Base-by-base conservation (phyloP, 345 rosid species). In the Eucalyptus curtisii region DNA sequence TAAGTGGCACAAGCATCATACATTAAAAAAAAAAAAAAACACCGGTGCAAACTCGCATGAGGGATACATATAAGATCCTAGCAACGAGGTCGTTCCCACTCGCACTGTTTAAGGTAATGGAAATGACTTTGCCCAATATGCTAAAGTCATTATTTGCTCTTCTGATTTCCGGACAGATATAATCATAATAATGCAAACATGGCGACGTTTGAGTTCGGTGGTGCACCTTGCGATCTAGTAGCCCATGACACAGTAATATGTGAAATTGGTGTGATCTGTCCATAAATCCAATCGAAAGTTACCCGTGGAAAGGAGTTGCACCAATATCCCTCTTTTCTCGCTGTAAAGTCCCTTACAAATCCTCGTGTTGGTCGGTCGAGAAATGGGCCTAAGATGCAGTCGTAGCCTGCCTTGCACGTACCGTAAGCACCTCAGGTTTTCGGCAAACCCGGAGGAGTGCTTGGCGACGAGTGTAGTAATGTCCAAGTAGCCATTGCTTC, bases 21-120 rank as follows among this genome's bases (percentile, higher is more conserved):
- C 10, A 64, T n/a, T 8, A 4, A 61, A 61, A 13, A 7, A n/a
- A n/a, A 4, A 61, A 61, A 13, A 13, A n/a, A 64, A n/a, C 33
- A 64, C 76, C 40, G 11, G 76, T n/a, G 40, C 76, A 64, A n/a
- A n/a, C 40, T 64, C 40, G 2, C 40, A 64, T 7, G 0, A 30
- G 8, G 8, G 17, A 61, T 61, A 15, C 71, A 64, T 14, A n/a
- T 33, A n/a, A 64, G 19, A 33, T n/a, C 76, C 76, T 64, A 14
- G 10, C 40, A 16, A n/a, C 0, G 5, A 64, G 37, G 19, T n/a
- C 10, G 3, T 64, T 64, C 2, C 0, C 5, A n/a, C 76, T n/a
- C 9, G 11, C 76, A 64, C 5, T n/a, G 6, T 64, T 64, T 64
- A n/a, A n/a, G 31, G 0, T 59, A 12, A 12, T 59, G 16, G 2